Evolutionary conservation across 768 basidiomycete genomes (phyloP), one percentile per base, ranked within the genome.

Genomic region (Leucogyrophana mollusca): DNA sequence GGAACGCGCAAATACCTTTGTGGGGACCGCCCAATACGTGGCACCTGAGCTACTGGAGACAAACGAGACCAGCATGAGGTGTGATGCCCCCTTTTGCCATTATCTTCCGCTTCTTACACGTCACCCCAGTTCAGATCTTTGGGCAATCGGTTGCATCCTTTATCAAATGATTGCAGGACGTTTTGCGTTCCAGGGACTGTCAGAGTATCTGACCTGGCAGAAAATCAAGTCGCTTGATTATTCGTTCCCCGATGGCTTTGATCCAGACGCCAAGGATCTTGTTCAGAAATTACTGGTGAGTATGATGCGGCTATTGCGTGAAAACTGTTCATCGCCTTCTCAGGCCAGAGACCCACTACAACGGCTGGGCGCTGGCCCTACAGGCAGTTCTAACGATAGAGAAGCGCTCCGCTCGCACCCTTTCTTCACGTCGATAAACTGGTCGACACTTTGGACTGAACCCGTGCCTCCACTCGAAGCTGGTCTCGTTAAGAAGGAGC

Each of bases 141-240:
- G 95, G 95, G 90, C 94, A 4, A 75, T 96, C 20, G 96, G 94
- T 2, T 97, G 95, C 66, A 85, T 97, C 35, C 67, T 98, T 17
- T 98, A 82, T 67, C 94, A 97, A 64, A 86, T 97, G 76, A 83
- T 97, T 42, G 81, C 87, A 10, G 95, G 94, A 32, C 81, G 80
- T 34, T 94, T 94, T 54, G 90, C 94, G 2, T 99, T 99, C 72
- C 81, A 89, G 52, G 94, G 87, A 4, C 73, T 84, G 5, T 93
- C 94, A 0, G 92, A 97, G 49, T 97, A 94, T 60, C 80, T 96
- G 49, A 96, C 89, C 24, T 94, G 93, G 80, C 87, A 96, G 60
- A 93, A 92, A 70, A 90, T 98, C 68, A 88, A 94, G 67, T 77
- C 82, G 36, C 73, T 90, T 38, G 87, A 95, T 36, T 97, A 93